Evolutionary conservation across 2,329 filamentous ascomycete genomes (phyloP).

Genomic region (Aspergillus persii): DNA sequence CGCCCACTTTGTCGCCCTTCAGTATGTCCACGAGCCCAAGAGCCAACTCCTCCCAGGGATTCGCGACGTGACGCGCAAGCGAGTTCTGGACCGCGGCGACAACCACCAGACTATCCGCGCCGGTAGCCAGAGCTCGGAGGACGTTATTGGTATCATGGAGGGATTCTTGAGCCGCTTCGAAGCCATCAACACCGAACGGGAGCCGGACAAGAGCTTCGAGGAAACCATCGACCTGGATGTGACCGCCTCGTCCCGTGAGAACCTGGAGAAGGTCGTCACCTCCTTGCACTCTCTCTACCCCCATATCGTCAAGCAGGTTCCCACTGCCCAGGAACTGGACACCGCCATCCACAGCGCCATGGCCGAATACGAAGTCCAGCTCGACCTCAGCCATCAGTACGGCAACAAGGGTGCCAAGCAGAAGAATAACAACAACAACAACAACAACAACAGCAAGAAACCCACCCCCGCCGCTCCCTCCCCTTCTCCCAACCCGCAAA

Average conservation of each 20-base stretch:
- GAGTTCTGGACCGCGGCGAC: constrained; percentile 82
- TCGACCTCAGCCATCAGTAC: constrained; percentile 61
- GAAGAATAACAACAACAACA: constrained; percentile 10
- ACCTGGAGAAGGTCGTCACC: constrained; percentile 75
- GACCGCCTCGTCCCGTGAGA: constrained; percentile 71
- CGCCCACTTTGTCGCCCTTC: constrained; percentile 76
- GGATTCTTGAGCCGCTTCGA: constrained; percentile 88
- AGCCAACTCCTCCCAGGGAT: constrained; percentile 66
- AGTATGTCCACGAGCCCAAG: constrained; percentile 75
- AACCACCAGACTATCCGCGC: constrained; percentile 98
- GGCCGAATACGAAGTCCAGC: constrained; percentile 73
- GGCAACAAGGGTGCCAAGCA: constrained; percentile 11
- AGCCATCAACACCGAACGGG: constrained; percentile 61
- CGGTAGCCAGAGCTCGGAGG: constrained; percentile 64
- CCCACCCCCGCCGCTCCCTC: not conserved
- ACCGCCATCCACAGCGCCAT: constrained; percentile 73
- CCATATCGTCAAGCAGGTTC: constrained; percentile 64
- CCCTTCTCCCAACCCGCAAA: constrained; percentile 28
- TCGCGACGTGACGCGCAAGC: constrained; percentile 68
- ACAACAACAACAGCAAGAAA: constrained; percentile 15
- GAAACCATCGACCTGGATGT: constrained; percentile 81
- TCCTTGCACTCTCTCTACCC: constrained; percentile 76
- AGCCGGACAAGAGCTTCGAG: constrained; percentile 82
- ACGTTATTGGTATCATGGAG: constrained; percentile 90
- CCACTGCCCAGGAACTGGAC: constrained; percentile 72